Percentiles rank a stretch among this genome's conserved stretches.
Conservation (phyloP, 768 basidiomycete species). For the Rhodotorula diobovata region DNA sequence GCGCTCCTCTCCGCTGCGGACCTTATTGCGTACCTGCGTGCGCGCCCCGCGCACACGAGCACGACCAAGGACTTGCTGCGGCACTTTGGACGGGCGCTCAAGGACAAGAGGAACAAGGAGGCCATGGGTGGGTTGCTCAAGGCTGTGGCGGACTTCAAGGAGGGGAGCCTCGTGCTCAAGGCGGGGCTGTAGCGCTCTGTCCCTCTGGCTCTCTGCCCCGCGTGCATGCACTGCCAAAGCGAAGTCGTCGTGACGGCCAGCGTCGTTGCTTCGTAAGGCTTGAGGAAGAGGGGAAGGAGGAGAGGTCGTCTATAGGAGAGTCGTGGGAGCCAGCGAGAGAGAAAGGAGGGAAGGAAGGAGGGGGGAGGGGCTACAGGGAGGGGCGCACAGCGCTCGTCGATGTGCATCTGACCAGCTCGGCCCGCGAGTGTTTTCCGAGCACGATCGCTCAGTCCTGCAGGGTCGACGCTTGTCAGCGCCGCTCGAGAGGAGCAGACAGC, state of each 20-base stretch:
- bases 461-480: not conserved
- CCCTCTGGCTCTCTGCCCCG: not conserved
- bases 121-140: constrained; percentile 21
- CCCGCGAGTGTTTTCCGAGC: not conserved
- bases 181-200: constrained; percentile 7
- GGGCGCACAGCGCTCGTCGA: no score
- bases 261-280: not conserved
- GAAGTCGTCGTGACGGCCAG: not conserved
- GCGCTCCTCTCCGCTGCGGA: constrained; percentile 21
- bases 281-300: not conserved
- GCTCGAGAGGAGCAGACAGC: not conserved
- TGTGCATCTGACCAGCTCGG: not conserved
- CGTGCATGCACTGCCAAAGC: no score
- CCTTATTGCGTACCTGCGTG: constrained; percentile 28
- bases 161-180: constrained; percentile 31
- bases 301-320: not conserved
- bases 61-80: constrained; percentile 37
- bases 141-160: constrained; percentile 23
- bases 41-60: constrained; percentile 1
- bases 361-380: no score
- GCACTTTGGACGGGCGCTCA: constrained; percentile 29
- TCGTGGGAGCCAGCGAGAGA: not conserved
- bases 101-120: constrained; percentile 33
- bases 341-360: not conserved
- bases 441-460: not conserved